Conservation (phyloP, 2,329 filamentous ascomycete species). For the Aspergillus eucalypticola region DNA sequence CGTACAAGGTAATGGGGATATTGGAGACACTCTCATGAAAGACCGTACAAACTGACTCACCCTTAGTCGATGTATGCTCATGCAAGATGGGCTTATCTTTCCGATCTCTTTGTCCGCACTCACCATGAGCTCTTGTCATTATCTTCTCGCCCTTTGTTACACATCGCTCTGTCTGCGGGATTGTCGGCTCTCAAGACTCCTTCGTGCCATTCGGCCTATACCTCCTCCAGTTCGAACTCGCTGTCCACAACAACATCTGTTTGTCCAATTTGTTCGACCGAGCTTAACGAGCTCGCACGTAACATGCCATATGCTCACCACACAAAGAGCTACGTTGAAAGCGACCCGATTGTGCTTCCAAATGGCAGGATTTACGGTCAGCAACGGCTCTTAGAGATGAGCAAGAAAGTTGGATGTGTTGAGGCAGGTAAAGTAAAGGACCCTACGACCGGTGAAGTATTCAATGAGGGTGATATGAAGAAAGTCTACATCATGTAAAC, state of each 20-base stretch:
- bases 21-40: not conserved
- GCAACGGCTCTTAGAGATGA: constrained; percentile 71
- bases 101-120: constrained; percentile 77
- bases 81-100: constrained; percentile 73
- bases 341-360: constrained; percentile 80
- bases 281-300: constrained; percentile 86
- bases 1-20: constrained; percentile 54
- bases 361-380: constrained; percentile 84
- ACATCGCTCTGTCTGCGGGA: constrained; percentile 86
- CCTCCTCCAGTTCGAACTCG: constrained; percentile 56
- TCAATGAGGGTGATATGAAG: constrained; percentile 62
- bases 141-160: constrained; percentile 78
- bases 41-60: constrained; percentile 9
- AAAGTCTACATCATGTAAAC: constrained; percentile 86
- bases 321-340: constrained; percentile 88
- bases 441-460: constrained; percentile 72
- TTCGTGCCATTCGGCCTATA: constrained; percentile 74
- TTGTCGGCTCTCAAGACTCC: constrained; percentile 95
- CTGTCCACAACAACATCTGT: constrained; percentile 68
- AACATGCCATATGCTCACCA: constrained; percentile 94
- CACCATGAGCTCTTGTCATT: constrained; percentile 85
- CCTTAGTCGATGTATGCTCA: constrained; percentile 69
- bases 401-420: constrained; percentile 72
- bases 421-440: constrained; percentile 70
- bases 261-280: constrained; percentile 93